Evolutionary conservation across 371 early-diverging fungal species (phyloP), one percentile per base, ranked within the genome.

Genomic region (Mucor irregularis): DNA sequence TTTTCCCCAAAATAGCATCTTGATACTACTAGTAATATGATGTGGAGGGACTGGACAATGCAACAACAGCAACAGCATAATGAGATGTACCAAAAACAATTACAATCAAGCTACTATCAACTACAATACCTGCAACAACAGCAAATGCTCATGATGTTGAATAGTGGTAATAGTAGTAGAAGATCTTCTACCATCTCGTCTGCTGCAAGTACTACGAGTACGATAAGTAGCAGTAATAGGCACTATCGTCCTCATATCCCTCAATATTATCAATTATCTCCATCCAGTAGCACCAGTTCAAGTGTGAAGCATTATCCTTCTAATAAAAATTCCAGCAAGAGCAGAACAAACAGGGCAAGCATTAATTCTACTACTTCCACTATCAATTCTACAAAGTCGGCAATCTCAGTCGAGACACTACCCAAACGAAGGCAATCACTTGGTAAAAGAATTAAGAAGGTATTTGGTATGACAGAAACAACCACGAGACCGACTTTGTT

Each of bases 61-160:
- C 56, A 55, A 31, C n/a, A n/a, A n/a, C n/a, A n/a, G n/a, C n/a
- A n/a, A n/a, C n/a, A n/a, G n/a, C n/a, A n/a, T n/a, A 46, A 61
- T 39, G 50, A 64, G 14, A n/a, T 49, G 3, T 55, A 64, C 26
- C 58, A 64, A 13, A 54, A 64, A 10, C 65, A 64, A 31, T 11
- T 64, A 22, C 60, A 64, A 30, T 40, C 65, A 26, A 64, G 56
- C 8, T 64, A 60, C 43, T 47, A 60, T 33, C 65, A 64, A 35
- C 22, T 60, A n/a, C 65, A 64, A 31, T 60, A 64, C 11, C 56
- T 60, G 14, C 65, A 64, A 19, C 65, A 64, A 33, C 60, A 60
- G 25, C 65, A 64, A 31, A 51, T 60, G 52, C 40, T 56, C 42
- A 52, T 46, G 31, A 64, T 60, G 64, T 58, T 64, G 64, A 49